Conservation (phyloP, 1,139 yeast genomes). For the Candida mesenterica region DNA sequence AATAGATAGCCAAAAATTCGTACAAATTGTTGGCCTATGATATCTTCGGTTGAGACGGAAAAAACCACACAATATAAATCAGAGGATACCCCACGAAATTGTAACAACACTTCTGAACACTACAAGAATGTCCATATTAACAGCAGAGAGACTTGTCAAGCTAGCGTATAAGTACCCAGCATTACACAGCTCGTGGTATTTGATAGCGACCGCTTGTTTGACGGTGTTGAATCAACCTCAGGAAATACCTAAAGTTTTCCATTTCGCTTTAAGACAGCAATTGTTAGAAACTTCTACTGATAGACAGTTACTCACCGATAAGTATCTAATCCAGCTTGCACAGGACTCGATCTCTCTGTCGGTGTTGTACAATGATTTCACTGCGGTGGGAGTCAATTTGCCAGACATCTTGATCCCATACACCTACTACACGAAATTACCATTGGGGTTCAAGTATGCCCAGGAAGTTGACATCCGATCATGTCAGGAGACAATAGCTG, state of each 20-base stretch:
- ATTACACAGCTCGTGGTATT: constrained; percentile 61
- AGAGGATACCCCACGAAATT: constrained; percentile 8
- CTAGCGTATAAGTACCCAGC: constrained; percentile 54
- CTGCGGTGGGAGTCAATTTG: constrained; percentile 43
- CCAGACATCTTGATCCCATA: constrained; percentile 47
- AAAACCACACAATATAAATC: constrained; percentile 2
- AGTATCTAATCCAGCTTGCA: constrained; percentile 32
- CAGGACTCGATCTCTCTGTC: constrained; percentile 42
- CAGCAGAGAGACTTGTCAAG: constrained; percentile 60
- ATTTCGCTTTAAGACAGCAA: constrained; percentile 64
- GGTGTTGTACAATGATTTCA: constrained; percentile 37
- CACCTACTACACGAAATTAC: constrained; percentile 38
- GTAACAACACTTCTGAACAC: not conserved
- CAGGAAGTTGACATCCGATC: constrained; percentile 36
- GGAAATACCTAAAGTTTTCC: constrained; percentile 73
- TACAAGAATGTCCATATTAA: constrained; percentile 30
- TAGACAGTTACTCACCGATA: constrained; percentile 29
- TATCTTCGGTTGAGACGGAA: constrained; percentile 2
- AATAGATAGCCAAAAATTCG: too few relatives aligned
- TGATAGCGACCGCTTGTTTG: constrained; percentile 76
- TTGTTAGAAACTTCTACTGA: constrained; percentile 33
- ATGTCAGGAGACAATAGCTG: constrained; percentile 44
- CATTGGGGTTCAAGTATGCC: constrained; percentile 36
- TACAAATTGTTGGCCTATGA: constrained; percentile 1
- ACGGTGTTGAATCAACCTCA: constrained; percentile 80